Conservation (phyloP, 2,329 filamentous ascomycete species). For the Arthrobotrys sphaeroides region DNA sequence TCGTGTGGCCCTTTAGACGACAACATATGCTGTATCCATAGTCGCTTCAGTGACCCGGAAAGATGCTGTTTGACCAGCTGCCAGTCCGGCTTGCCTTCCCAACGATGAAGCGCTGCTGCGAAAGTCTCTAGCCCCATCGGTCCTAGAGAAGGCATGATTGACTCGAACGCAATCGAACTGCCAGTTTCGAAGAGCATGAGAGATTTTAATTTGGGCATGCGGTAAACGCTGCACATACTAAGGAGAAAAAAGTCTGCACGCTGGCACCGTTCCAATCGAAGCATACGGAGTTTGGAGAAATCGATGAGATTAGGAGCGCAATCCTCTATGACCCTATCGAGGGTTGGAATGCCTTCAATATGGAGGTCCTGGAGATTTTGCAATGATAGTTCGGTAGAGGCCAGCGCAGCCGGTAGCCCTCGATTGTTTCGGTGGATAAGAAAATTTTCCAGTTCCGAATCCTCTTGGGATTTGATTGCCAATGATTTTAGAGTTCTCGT, state of each 20-base stretch:
- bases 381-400: background rate
- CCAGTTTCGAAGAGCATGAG: constrained; percentile 12
- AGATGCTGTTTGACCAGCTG: constrained; percentile 11
- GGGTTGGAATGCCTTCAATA: constrained; percentile 16
- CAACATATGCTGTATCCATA: constrained; percentile 18
- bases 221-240: background rate
- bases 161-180: background rate
- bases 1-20: background rate
- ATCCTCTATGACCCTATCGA: constrained; percentile 13
- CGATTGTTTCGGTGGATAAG: background rate
- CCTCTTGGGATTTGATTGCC: constrained; percentile 2
- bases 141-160: background rate
- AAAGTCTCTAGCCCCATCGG: constrained; percentile 17
- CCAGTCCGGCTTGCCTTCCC: background rate
- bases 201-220: constrained; percentile 28
- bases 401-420: background rate
- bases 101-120: background rate
- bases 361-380: constrained; percentile 8
- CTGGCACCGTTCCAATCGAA: constrained; percentile 17
- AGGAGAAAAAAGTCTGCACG: background rate
- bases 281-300: constrained; percentile 1
- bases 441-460: constrained; percentile 5
- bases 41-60: background rate
- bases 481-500: constrained; percentile 3
- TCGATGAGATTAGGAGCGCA: constrained; percentile 29